These are phyloP conservation scores for Penicillium aurantiogriseum DNA, from an alignment of 2,329 filamentous ascomycete genomes.

Conservation along the genomic window DNA sequence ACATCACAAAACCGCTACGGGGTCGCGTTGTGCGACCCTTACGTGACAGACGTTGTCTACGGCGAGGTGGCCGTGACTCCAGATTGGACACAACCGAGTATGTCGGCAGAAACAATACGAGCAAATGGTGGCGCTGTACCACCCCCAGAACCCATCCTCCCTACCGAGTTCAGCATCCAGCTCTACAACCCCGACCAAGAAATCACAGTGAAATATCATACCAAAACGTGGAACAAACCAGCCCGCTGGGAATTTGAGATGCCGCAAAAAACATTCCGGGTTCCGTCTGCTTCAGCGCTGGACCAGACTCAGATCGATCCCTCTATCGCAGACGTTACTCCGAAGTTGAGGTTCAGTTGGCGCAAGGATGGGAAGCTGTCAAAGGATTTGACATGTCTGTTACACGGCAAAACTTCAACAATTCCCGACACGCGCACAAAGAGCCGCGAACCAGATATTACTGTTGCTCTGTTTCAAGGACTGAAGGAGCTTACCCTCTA, in stretches of 20 bases:
- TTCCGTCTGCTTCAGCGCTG: constrained; percentile 73
- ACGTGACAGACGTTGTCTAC: constrained; percentile 76
- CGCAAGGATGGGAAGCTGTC: constrained; percentile 81
- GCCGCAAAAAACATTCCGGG: constrained; percentile 78
- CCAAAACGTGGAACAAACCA: constrained; percentile 75
- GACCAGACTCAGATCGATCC: constrained; percentile 70
- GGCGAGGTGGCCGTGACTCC: constrained; percentile 82
- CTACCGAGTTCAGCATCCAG: constrained; percentile 76
- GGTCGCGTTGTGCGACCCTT: constrained; percentile 78
- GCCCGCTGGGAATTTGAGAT: constrained; percentile 91
- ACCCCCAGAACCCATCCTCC: constrained; percentile 69
- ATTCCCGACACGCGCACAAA: constrained; percentile 64
- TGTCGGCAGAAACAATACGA: constrained; percentile 78
- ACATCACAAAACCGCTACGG: constrained; percentile 80
- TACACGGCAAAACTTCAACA: constrained; percentile 72
- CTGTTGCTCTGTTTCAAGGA: constrained; percentile 79
- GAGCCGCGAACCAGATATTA: constrained; percentile 91
- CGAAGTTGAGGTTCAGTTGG: constrained; percentile 83
- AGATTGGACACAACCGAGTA: constrained; percentile 77
- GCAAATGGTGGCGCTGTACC: constrained; percentile 64
- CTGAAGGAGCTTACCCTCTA: constrained; percentile 82
- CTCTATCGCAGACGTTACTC: constrained; percentile 55
- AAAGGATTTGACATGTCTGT: constrained; percentile 84
- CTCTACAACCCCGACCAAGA: constrained; percentile 93
- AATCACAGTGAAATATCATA: constrained; percentile 64